phyloP scores from a whole-genome alignment of 1,284 basidiomycete genomes.

The Xanthoconium separans region DNA sequence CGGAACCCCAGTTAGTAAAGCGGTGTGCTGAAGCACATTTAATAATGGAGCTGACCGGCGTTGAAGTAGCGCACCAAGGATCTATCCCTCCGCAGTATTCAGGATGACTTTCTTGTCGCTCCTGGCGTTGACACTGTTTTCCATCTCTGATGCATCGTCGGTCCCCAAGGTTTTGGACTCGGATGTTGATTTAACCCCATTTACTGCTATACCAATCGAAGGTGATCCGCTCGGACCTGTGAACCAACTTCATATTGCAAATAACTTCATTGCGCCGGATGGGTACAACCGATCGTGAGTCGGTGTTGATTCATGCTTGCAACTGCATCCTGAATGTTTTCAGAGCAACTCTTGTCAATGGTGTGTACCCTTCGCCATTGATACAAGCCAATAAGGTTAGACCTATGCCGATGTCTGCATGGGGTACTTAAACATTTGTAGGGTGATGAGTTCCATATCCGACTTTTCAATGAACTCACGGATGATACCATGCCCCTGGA shows the following conservation, averaged over 20 bases:
- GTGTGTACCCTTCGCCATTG: constrained; percentile 25
- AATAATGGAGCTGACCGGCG: neutral
- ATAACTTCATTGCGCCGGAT: constrained; percentile 34
- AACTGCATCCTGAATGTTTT: neutral
- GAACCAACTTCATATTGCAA: constrained; percentile 20
- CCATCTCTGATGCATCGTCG: constrained; percentile 3
- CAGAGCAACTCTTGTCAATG: constrained; percentile 24
- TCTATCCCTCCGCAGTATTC: neutral
- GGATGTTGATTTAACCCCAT: neutral
- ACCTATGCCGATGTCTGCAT: neutral
- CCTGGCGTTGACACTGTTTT: constrained; percentile 7
- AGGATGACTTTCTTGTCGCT: constrained; percentile 7
- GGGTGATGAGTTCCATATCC: constrained; percentile 19
- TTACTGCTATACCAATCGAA: neutral
- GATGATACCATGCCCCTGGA: constrained; percentile 32
- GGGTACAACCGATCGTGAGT: constrained; percentile 35
- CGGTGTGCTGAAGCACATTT: neutral
- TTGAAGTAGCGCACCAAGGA: neutral
- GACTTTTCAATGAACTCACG: constrained; percentile 32
- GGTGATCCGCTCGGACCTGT: constrained; percentile 16
- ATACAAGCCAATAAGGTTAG: constrained; percentile 24
- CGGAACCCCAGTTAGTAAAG: neutral
- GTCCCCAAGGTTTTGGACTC: neutral
- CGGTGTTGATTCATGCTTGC: neutral
- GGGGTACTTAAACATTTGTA: neutral